These are phyloP conservation scores for Neurospora cerealis DNA, from an alignment of 495 filamentous ascomycete genomes.

Conservation along the genomic window DNA sequence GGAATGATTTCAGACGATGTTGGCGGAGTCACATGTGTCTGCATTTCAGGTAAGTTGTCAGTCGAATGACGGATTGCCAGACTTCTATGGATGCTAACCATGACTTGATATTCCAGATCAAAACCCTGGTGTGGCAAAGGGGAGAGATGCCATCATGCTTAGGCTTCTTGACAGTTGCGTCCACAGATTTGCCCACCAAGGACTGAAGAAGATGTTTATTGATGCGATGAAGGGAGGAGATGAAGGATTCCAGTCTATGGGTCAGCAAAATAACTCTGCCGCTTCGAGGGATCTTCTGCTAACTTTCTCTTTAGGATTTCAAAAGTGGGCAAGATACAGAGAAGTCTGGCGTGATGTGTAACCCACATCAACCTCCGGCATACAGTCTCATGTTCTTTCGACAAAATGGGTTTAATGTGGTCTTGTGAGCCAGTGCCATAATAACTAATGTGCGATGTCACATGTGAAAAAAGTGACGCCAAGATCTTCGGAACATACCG, in stretches of 20 bases:
- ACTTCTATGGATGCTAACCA: neutral
- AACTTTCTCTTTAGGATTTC: slow-evolving; percentile 26
- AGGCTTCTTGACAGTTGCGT: slow-evolving; percentile 36
- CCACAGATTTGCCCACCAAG: slow-evolving; percentile 23
- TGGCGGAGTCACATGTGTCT: slow-evolving; percentile 52
- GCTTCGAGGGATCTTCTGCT: neutral
- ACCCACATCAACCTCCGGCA: neutral
- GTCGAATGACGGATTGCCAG: neutral
- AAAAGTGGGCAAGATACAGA: slow-evolving; percentile 40
- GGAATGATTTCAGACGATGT: slow-evolving; percentile 42
- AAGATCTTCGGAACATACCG: neutral
- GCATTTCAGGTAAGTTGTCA: slow-evolving; percentile 38
- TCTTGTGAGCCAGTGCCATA: too few species aligned
- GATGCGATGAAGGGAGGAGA: slow-evolving; percentile 35
- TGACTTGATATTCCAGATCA: slow-evolving; percentile 13
- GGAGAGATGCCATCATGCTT: slow-evolving; percentile 35
- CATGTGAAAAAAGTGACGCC: neutral
- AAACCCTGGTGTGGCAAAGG: slow-evolving; percentile 22
- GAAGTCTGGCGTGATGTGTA: slow-evolving; percentile 34
- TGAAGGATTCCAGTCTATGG: slow-evolving; percentile 36
- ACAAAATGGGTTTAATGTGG: neutral
- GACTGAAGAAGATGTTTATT: slow-evolving; percentile 33
- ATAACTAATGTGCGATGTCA: neutral
- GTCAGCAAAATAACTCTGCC: slow-evolving; percentile 18
- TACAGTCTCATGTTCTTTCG: neutral